A percentile compares a stretch with the other conserved stretches of the same genome.
phyloP scores from a whole-genome alignment of 2,329 filamentous ascomycete genomes.

The Colletotrichum coccodes region DNA sequence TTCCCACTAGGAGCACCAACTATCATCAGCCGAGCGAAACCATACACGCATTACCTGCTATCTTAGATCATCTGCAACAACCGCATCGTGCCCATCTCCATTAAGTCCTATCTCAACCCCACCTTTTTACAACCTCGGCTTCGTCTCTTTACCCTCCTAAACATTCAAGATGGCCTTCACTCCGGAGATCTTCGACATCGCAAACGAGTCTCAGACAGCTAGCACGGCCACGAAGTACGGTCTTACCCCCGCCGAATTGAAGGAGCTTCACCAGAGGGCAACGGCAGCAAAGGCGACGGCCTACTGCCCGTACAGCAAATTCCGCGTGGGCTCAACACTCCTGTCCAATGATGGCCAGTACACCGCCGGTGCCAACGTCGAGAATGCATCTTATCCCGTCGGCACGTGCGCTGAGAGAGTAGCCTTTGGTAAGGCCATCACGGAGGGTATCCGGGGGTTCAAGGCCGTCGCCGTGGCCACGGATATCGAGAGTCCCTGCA shows the following conservation, averaged over 20 bases:
- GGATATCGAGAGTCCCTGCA: conserved; percentile 75
- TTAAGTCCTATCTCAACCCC: neutral
- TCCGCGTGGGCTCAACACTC: conserved; percentile 87
- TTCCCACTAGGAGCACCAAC: conserved; percentile 2
- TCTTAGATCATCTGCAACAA: conserved; percentile 17
- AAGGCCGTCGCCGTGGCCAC: conserved; percentile 88
- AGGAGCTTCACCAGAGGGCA: conserved; percentile 69
- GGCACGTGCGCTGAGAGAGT: conserved; percentile 96
- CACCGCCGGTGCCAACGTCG: conserved; percentile 85
- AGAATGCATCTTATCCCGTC: conserved; percentile 93
- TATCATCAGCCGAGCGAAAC: conserved; percentile 9
- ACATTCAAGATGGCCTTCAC: conserved; percentile 26
- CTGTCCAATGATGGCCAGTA: conserved; percentile 65
- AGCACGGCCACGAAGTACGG: conserved; percentile 50
- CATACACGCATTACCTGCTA: neutral
- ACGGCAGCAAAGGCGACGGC: conserved; percentile 79
- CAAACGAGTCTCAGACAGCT: conserved; percentile 33
- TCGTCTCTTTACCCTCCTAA: neutral
- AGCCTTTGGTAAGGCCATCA: conserved; percentile 84
- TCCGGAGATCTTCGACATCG: conserved; percentile 38
- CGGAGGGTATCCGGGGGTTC: conserved; percentile 66
- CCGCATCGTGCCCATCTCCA: neutral
- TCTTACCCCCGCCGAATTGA: conserved; percentile 73
- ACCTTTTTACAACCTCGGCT: neutral
- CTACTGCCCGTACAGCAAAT: conserved; percentile 94